These are phyloP conservation scores for Primulina tabacum DNA, from an alignment of 257 asterid genomes.

Conservation along the genomic window DNA sequence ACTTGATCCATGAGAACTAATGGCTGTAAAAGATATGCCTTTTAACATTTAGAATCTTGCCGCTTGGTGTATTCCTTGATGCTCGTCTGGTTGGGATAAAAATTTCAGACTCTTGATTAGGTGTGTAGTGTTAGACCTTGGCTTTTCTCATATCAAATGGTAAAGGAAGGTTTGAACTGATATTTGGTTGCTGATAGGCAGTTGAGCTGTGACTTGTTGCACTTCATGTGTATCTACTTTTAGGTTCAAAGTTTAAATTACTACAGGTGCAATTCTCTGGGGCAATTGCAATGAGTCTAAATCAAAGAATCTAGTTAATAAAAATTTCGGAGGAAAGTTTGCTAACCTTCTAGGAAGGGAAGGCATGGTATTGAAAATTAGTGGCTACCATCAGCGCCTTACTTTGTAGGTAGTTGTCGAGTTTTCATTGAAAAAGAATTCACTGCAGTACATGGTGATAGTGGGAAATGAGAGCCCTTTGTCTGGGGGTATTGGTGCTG, in stretches of 20 bases:
- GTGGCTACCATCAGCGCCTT: background rate
- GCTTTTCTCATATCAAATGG: background rate
- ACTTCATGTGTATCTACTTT: background rate
- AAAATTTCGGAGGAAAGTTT: background rate
- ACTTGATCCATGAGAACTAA: too few species aligned
- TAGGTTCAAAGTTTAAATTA: background rate
- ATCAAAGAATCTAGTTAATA: background rate
- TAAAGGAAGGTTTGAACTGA: background rate
- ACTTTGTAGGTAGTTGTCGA: background rate
- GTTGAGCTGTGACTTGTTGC: background rate
- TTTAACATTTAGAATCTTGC: too few species aligned
- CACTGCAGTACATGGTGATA: too few species aligned
- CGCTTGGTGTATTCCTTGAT: too few species aligned
- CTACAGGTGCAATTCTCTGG: background rate
- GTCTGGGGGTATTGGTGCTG: too few species aligned
- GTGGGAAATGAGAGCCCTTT: too few species aligned
- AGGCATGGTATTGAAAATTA: background rate
- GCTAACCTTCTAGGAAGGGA: background rate
- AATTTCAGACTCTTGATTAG: too few species aligned
- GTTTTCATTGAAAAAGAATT: too few species aligned
- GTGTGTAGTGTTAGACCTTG: too few species aligned
- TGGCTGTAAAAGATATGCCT: too few species aligned
- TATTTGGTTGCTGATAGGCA: background rate
- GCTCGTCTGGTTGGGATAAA: too few species aligned
- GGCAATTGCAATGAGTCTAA: background rate